Base-by-base conservation (phyloP, 1,284 basidiomycete species). In the Xerocomus tenax region DNA sequence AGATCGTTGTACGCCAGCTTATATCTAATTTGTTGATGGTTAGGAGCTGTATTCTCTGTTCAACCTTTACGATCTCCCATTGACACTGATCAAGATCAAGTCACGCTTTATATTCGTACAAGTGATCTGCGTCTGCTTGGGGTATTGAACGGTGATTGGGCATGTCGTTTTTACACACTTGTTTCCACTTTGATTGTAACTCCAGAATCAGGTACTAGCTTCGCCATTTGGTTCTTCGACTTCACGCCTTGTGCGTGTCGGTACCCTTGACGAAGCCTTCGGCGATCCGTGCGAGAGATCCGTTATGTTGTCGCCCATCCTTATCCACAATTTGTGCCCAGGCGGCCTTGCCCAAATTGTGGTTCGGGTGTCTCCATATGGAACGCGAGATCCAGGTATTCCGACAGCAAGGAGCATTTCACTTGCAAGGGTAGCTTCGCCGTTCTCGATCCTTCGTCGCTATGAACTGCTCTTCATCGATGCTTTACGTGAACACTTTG, bases 141-240 rank as follows among this genome's bases (percentile, higher is more conserved):
- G 0, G 69, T 89, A 4, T 79, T 94, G 56, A 82, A 83, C 57
- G 88, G 89, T 29, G 91, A 96, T 65, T 95, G 92, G 92, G 91
- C 90, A 60, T 58, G 83, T 63, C 8, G 15, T 47, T 42, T 28
- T 16, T 51, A 9, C 46, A 35, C 19, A 35, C 23, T 34, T 12
- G 9, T 47, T 49, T 53, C 23, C 40, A 51, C 7, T 39, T 26
- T 1, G 15, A 23, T 26, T 42, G 34, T 48, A 29, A 49, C 16
- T 18, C 19, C 25, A 39, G 53, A 41, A 56, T 58, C 29, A 60
- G 61, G 62, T 53, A 58, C 55, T 58, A 52, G 65, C 50, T 61
- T 66, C 60, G 18, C 32, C 61, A 50, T 32, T 58, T 21, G 45
- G 56, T 44, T 54, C 58, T 48, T 54, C 60, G 18, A 62, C 61